Percentiles rank a stretch among this genome's conserved stretches.
Evolutionary conservation across 176 grass and related monocot genomes (phyloP).

Genomic region (Rhynchospora tenuis): DNA sequence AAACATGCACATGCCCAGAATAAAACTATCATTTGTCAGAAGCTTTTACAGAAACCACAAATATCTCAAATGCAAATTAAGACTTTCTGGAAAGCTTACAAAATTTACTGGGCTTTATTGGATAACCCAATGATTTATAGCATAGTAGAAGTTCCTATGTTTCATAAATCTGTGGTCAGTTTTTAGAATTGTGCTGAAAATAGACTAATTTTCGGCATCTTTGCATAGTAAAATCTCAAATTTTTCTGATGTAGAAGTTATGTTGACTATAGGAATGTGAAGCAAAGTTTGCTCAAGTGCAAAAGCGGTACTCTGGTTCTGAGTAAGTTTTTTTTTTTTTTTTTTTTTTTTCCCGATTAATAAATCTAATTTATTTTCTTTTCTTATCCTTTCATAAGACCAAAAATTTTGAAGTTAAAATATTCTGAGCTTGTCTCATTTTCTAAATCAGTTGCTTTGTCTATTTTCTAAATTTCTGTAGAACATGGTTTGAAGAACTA

Average conservation of each 20-base stretch:
- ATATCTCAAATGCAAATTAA: not conserved
- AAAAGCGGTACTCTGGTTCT: conserved; percentile 58
- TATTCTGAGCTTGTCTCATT: not conserved
- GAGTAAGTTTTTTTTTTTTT: conserved; percentile 47
- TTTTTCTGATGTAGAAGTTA: conserved; percentile 1
- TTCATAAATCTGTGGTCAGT: not conserved
- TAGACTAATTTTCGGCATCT: not conserved
- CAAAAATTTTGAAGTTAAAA: not conserved
- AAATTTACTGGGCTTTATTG: not conserved
- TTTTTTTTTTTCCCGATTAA: not conserved
- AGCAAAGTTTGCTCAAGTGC: conserved; percentile 69
- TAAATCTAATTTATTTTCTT: conserved; percentile 14
- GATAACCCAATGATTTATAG: not conserved
- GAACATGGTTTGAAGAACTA: conserved; percentile 86
- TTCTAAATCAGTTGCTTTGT: not conserved
- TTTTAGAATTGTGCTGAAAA: not conserved
- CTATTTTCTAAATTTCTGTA: conserved; percentile 28
- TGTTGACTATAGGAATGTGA: conserved; percentile 66
- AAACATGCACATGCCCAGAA: not conserved
- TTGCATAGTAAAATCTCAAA: not conserved
- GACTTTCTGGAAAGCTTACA: not conserved
- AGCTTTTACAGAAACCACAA: not conserved
- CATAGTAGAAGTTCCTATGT: not conserved
- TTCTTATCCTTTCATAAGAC: conserved; percentile 6
- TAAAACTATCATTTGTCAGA: not conserved